These are phyloP conservation scores for Straminergon stramineum DNA, from an alignment of 225 moss, liverwort and hornwort genomes.

Conservation along the genomic window DNA sequence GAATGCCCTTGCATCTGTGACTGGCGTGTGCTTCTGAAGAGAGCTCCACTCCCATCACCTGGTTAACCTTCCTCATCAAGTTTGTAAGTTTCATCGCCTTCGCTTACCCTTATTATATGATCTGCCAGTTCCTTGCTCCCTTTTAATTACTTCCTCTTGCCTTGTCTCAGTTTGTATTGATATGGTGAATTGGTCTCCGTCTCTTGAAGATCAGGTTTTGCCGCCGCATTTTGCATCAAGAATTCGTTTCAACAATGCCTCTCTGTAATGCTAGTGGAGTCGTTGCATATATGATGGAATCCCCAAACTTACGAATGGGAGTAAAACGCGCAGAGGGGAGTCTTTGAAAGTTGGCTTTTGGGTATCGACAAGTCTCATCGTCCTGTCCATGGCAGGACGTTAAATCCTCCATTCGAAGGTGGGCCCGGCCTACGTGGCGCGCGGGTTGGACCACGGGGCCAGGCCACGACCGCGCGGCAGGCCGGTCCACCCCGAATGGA, in stretches of 20 bases:
- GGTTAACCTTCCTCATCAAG: not conserved
- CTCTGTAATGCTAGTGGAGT: not conserved
- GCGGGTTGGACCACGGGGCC: too few relatives aligned
- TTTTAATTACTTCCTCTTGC: not conserved
- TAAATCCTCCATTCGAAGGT: too few relatives aligned
- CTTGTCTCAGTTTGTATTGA: not conserved
- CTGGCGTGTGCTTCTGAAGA: not conserved
- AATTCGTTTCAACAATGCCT: not conserved
- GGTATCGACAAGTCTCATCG: not conserved
- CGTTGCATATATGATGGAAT: not conserved
- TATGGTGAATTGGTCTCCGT: not conserved
- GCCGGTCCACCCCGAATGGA: too few relatives aligned
- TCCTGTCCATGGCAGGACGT: too few relatives aligned
- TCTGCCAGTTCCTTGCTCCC: not conserved
- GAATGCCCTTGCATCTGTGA: not conserved
- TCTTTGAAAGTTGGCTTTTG: not conserved
- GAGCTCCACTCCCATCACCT: not conserved
- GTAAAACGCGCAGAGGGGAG: not conserved
- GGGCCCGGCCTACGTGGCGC: too few relatives aligned
- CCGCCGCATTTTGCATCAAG: not conserved
- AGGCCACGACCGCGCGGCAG: too few relatives aligned
- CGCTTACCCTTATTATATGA: not conserved
- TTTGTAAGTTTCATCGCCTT: not conserved
- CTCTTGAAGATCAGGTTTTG: not conserved
- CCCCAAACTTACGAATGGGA: not conserved